Evolutionary conservation across 768 basidiomycete species (phyloP).

Genomic region (Russula sp.): DNA sequence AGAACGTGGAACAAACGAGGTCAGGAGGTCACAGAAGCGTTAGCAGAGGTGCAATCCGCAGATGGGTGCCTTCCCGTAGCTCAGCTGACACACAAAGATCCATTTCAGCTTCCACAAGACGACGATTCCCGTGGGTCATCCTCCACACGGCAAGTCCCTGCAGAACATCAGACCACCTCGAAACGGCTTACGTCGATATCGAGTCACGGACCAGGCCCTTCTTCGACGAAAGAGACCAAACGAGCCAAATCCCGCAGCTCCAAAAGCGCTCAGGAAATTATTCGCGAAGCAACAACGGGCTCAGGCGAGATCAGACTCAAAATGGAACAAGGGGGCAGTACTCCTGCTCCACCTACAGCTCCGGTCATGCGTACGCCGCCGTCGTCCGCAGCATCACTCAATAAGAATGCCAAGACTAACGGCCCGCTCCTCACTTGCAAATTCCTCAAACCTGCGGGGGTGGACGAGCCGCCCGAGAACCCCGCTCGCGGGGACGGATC

Average conservation of each 20-base stretch:
- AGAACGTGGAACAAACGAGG: constrained; percentile 25
- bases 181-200: constrained; percentile 22
- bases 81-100: constrained; percentile 16
- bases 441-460: constrained; percentile 19
- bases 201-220: constrained; percentile 10
- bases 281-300: constrained; percentile 8
- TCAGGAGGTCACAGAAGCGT: constrained; percentile 19
- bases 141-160: constrained; percentile 7
- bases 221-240: neutral
- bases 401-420: neutral
- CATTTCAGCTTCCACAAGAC: constrained; percentile 4
- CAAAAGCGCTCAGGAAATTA: constrained; percentile 16
- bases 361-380: neutral
- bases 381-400: neutral
- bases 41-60: constrained; percentile 4
- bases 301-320: constrained; percentile 2
- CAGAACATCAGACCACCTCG: constrained; percentile 6
- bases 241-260: constrained; percentile 6
- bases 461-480: constrained; percentile 14
- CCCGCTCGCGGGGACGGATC: constrained; percentile 11
- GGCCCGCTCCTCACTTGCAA: neutral
- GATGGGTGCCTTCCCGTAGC: neutral
- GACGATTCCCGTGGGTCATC: constrained; percentile 16
- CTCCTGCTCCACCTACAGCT: neutral
- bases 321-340: constrained; percentile 1